Evolutionary conservation across 1,139 yeast genomes (phyloP).

Genomic region (Entelexis sorbosivorans): DNA sequence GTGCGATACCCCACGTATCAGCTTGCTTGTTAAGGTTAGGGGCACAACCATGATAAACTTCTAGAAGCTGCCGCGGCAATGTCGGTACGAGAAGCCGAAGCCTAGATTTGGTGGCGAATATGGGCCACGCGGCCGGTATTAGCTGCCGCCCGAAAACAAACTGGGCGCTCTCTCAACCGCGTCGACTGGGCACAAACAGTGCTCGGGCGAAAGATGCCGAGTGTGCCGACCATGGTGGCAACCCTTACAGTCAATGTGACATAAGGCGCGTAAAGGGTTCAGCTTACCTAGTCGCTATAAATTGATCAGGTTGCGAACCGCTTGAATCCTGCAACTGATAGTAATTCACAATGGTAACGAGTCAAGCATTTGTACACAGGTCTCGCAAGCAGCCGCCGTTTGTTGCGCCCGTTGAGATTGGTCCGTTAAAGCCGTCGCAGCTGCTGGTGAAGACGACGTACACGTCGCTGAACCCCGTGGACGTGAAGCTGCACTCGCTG

Average conservation of each 20-base stretch:
- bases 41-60: too few relatives aligned
- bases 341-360: not conserved
- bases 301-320: not conserved
- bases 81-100: too few relatives aligned
- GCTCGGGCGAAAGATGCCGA: not conserved
- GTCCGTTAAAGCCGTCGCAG: constrained; percentile 10
- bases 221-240: not conserved
- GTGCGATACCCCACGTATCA: too few relatives aligned
- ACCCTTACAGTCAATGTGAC: not conserved
- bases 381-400: not conserved
- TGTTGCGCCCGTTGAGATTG: constrained; percentile 6
- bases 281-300: too few relatives aligned
- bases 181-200: not conserved
- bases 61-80: too few relatives aligned
- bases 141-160: too few relatives aligned
- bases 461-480: constrained; percentile 61
- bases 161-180: not conserved
- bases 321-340: not conserved
- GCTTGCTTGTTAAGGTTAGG: too few relatives aligned
- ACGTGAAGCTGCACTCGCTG: constrained; percentile 38
- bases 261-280: not conserved
- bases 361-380: constrained; percentile 14
- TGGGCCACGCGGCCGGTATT: too few relatives aligned
- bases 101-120: too few relatives aligned
- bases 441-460: constrained; percentile 45